A percentile compares a stretch with the other conserved stretches of the same genome.
These are phyloP conservation scores for Nothopassalora personata DNA, from an alignment of 2,329 filamentous ascomycete species.

Conservation along the genomic window DNA sequence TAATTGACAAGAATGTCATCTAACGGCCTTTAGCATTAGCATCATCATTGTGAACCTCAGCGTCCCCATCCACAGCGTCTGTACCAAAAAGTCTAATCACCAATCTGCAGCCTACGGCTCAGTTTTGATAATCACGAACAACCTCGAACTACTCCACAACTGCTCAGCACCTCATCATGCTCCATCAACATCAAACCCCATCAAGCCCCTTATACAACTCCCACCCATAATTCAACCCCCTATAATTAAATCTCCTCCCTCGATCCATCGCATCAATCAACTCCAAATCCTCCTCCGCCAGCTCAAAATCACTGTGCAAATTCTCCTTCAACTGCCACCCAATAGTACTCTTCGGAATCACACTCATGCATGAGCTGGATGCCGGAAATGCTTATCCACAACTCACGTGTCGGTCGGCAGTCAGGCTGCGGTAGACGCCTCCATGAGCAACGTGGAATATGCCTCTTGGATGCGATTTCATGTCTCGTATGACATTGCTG, in stretches of 20 bases:
- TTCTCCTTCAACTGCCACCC: constrained; percentile 32
- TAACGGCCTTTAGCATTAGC: no score
- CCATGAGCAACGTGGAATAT: neutral
- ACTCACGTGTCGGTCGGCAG: no score
- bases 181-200: constrained; percentile 2
- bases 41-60: no score
- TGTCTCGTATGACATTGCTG: neutral
- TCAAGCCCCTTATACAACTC: constrained; percentile 27
- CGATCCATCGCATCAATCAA: constrained; percentile 34
- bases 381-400: neutral
- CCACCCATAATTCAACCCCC: constrained; percentile 21
- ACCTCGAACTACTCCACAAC: no score
- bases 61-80: no score
- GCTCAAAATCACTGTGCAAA: constrained; percentile 20
- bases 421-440: no score
- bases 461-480: neutral
- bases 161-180: no score
- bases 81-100: no score
- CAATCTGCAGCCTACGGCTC: no score
- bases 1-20: no score
- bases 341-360: constrained; percentile 36
- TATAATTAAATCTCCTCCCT: constrained; percentile 21
- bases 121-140: no score
- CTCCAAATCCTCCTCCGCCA: constrained; percentile 46
- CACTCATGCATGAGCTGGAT: neutral